phyloP scores from a whole-genome alignment of 2,329 filamentous ascomycete species.

The Coniosporium tulheliwenetii region DNA sequence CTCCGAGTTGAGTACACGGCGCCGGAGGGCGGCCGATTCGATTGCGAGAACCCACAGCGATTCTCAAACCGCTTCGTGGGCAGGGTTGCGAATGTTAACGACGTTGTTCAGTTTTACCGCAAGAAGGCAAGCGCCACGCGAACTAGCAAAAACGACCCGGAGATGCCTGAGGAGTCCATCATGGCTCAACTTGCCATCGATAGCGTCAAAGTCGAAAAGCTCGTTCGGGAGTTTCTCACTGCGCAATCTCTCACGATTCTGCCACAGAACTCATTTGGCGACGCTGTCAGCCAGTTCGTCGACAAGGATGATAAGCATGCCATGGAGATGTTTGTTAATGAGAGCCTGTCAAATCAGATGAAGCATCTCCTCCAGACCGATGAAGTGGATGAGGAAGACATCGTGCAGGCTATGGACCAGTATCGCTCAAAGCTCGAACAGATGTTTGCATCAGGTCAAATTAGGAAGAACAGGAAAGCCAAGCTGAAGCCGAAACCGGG shows the following conservation, averaged over 20 bases:
- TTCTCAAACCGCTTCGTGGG: constrained; percentile 86
- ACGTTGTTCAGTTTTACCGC: constrained; percentile 83
- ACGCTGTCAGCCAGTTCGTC: constrained; percentile 85
- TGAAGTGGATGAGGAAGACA: constrained; percentile 51
- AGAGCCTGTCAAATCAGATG: constrained; percentile 26
- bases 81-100: constrained; percentile 86
- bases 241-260: constrained; percentile 85
- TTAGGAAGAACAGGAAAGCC: constrained; percentile 38
- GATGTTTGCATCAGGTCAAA: constrained; percentile 48
- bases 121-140: constrained; percentile 53
- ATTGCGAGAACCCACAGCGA: constrained; percentile 87
- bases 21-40: constrained; percentile 69
- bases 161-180: constrained; percentile 48
- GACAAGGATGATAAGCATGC: constrained; percentile 91
- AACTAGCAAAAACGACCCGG: constrained; percentile 33
- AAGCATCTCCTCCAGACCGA: constrained; percentile 41
- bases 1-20: constrained; percentile 84
- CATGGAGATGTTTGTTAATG: constrained; percentile 41
- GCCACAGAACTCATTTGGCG: constrained; percentile 81
- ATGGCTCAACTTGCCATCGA: constrained; percentile 50
- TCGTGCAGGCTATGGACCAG: constrained; percentile 58
- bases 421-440: constrained; percentile 57
- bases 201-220: constrained; percentile 69
- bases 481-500: constrained; percentile 62
- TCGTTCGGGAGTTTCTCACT: constrained; percentile 75